Evolutionary conservation across 192 early-diverging fungal genomes (phyloP), one percentile per base, ranked within the genome.

Genomic region (Jimgerdemannia flammicorona): DNA sequence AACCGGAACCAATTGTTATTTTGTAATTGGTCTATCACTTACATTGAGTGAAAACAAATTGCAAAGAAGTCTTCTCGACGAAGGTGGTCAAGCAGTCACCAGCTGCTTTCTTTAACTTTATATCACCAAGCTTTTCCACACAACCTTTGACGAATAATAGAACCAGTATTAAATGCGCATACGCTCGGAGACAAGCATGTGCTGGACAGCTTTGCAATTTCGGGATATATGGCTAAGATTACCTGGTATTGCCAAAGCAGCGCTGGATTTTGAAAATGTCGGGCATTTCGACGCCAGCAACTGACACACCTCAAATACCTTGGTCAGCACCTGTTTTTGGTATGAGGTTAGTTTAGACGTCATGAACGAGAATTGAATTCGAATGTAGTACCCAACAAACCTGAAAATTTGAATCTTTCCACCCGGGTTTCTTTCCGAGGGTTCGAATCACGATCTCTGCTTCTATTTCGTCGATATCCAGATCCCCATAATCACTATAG

Each of bases 321-420:
- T 92, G 4, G 87, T 81, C 69, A 88, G 91, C 43, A 97, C 49
- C 49, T 59, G 14, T 29, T 29, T 29, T 29, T 4, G 3, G 3
- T 29, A 29, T 10, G 14, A 43, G 18, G 8, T 44, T 0, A 70
- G 3, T 66, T 74, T 17, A 73, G 59, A 18, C 40, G 44, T 8
- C 40, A 4, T 41, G 3, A 81, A 49, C 44, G 40, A 20, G 6
- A 65, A 64, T 39, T 3, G 54, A 11, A 20, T 40, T 40, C 44
- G 59, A 43, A 66, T 6, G 44, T 18, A 83, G 29, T 29, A 29
- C 29, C 29, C 49, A 59, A 59, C 49, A 59, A 10, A 59, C 90
- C 74, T 99, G 97, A 79, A 98, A 98, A 83, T 99, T 99, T 86
- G 88, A 95, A 78, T 99, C 98, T 81, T 98, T 98, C 94, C 94